Conservation (phyloP, 306 rosid genomes). For the Phaseolus lunatus region DNA sequence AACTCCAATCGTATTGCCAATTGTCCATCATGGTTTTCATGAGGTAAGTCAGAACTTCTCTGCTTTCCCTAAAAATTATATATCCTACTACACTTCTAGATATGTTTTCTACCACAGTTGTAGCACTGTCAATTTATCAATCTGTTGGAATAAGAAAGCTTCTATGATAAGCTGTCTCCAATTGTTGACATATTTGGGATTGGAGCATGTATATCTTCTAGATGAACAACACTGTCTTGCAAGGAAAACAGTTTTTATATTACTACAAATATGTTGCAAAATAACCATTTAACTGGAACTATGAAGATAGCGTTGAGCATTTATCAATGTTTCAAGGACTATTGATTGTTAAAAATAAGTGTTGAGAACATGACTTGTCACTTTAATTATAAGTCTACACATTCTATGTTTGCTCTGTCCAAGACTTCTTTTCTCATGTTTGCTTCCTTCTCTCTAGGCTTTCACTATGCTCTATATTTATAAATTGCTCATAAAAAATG, state of each 20-base stretch:
- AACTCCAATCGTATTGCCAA: constrained; percentile 89
- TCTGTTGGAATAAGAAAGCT: constrained; percentile 30
- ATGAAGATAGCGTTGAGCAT: constrained; percentile 8
- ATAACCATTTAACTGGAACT: constrained; percentile 21
- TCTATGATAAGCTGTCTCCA: constrained; percentile 16
- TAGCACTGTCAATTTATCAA: constrained; percentile 12
- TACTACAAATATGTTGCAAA: constrained; percentile 28
- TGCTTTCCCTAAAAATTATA: not conserved
- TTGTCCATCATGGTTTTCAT: constrained; percentile 82
- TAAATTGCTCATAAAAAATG: not conserved
- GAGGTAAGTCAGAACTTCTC: constrained; percentile 54
- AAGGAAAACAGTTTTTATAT: not conserved
- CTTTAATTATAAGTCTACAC: constrained; percentile 15
- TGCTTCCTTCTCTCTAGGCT: constrained; percentile 25
- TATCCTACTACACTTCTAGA: not conserved
- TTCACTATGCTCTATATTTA: not conserved
- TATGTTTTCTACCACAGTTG: not conserved
- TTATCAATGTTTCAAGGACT: constrained; percentile 4
- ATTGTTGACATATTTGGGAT: constrained; percentile 25
- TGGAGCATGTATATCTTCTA: constrained; percentile 29
- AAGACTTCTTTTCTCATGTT: not conserved
- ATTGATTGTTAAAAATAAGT: constrained; percentile 20
- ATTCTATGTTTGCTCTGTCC: constrained; percentile 12
- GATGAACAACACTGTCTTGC: constrained; percentile 12
- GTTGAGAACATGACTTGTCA: constrained; percentile 2